Base-by-base conservation (phyloP, 768 basidiomycete species). In the Macrocybe gigantea region DNA sequence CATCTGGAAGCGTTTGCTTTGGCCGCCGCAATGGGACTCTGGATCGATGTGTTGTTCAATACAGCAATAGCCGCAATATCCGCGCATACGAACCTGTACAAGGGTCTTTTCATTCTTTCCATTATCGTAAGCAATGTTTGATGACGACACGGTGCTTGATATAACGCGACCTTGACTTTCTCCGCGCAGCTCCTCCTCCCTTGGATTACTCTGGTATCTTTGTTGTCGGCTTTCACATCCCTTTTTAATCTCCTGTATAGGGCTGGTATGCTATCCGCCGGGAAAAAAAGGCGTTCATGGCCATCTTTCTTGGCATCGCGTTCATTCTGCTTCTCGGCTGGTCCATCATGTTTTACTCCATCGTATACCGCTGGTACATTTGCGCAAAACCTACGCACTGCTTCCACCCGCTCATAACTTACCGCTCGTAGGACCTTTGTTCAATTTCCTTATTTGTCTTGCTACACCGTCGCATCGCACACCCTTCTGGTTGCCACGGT, bases 1-100 rank as follows among this genome's bases (percentile, higher is more conserved):
- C 80, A 82, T 53, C 60, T 84, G 8, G 75, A 75, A 44, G 65
- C 70, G 2, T 82, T 79, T 59, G 66, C 77, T 40, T 65, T 80
- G 13, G 53, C 76, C 5, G 67, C 73, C 1, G 70, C 72, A 5
- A 73, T 75, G 60, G 71, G 71, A 32, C 71, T 83, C 6, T 83
- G 82, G 80, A 60, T 77, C 33, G 75, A 80, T 56, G 68, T 79
- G 43, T 66, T 83, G 29, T 49, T 72, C 32, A 71, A 73, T 44
- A 75, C 77, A 5, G 61, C 69, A 10, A 72, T 83, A 39, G 61
- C 56, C 2, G 32, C 51, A 0, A 68, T 81, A 7, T 74, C 76
- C 1, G 46, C 44, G 2, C 73, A 77, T 44, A 72, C 67, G 0
- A 9, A 31, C 0, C 36, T 71, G 2, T 82, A 82, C 52, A 53